These are phyloP conservation scores for Fusarium penzigii DNA, from an alignment of 2,329 filamentous ascomycete species.

Conservation along the genomic window DNA sequence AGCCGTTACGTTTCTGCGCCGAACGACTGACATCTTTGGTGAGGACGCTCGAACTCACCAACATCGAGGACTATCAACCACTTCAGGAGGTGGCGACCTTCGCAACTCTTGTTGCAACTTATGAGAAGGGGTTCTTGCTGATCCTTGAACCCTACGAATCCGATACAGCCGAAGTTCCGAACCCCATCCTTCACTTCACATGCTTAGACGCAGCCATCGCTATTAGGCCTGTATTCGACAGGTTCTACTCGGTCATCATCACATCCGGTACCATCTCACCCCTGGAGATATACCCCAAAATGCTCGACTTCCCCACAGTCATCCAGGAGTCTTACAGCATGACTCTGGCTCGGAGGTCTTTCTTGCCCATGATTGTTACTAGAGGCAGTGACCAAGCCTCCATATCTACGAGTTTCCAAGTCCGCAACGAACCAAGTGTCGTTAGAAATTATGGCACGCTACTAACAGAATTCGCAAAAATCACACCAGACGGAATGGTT, in stretches of 20 bases:
- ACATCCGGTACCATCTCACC: conserved; percentile 97
- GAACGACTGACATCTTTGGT: conserved; percentile 94
- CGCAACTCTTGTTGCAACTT: conserved; percentile 92
- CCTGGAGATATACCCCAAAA: conserved; percentile 98
- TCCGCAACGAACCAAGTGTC: conserved; percentile 94
- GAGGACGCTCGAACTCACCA: conserved; percentile 90
- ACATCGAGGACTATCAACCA: conserved; percentile 96
- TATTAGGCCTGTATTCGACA: conserved; percentile 95
- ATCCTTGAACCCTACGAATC: conserved; percentile 98
- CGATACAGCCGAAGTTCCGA: conserved; percentile 91
- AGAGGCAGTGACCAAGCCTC: conserved; percentile 91
- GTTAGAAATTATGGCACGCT: conserved; percentile 95
- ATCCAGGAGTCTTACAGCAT: conserved; percentile 97
- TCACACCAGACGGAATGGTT: conserved; percentile 96
- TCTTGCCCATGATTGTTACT: conserved; percentile 96
- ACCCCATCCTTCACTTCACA: conserved; percentile 95
- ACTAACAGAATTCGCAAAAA: conserved; percentile 90
- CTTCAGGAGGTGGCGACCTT: conserved; percentile 98
- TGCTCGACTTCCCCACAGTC: conserved; percentile 90
- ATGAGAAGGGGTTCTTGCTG: conserved; percentile 92
- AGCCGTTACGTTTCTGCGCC: conserved; percentile 90
- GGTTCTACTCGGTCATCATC: conserved; percentile 97
- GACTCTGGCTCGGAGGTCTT: conserved; percentile 92
- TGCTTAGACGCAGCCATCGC: conserved; percentile 97
- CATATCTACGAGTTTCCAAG: conserved; percentile 91